Conservation (phyloP, 2,329 filamentous ascomycete species). For the Calonectria pseudoreteaudii region DNA sequence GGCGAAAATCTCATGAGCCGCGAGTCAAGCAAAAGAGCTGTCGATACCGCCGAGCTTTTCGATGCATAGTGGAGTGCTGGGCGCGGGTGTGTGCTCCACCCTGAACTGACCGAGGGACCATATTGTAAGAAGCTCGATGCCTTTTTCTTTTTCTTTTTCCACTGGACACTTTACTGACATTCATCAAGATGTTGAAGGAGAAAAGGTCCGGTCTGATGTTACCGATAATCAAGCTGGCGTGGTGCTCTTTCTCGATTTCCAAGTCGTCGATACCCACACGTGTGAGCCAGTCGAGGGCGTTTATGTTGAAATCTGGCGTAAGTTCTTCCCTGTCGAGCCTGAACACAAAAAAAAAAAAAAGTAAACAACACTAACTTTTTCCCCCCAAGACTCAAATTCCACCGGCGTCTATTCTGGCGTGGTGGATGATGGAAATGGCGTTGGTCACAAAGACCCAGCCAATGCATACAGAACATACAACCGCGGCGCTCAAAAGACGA, state of each 20-base stretch:
- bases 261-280: slow-evolving; percentile 9
- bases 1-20: background rate
- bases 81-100: slow-evolving; percentile 22
- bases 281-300: slow-evolving; percentile 18
- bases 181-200: slow-evolving; percentile 6
- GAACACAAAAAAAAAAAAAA: too few relatives aligned
- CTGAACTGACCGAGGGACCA: slow-evolving; percentile 17
- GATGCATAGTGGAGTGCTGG: background rate
- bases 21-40: background rate
- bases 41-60: background rate
- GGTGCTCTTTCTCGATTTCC: slow-evolving; percentile 16
- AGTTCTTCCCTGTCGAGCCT: background rate
- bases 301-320: slow-evolving; percentile 25
- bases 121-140: background rate
- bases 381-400: slow-evolving; percentile 24
- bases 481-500: slow-evolving; percentile 49
- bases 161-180: background rate
- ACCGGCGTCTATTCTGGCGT: slow-evolving; percentile 55
- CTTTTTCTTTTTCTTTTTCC: background rate
- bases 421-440: slow-evolving; percentile 48
- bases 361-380: background rate
- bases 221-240: slow-evolving; percentile 6
- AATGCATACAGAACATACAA: slow-evolving; percentile 46
- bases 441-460: slow-evolving; percentile 32
- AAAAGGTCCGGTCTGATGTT: slow-evolving; percentile 2